Evolutionary conservation across 148 eudicot genomes (phyloP).

Genomic region (Vaccinium corymbosum): DNA sequence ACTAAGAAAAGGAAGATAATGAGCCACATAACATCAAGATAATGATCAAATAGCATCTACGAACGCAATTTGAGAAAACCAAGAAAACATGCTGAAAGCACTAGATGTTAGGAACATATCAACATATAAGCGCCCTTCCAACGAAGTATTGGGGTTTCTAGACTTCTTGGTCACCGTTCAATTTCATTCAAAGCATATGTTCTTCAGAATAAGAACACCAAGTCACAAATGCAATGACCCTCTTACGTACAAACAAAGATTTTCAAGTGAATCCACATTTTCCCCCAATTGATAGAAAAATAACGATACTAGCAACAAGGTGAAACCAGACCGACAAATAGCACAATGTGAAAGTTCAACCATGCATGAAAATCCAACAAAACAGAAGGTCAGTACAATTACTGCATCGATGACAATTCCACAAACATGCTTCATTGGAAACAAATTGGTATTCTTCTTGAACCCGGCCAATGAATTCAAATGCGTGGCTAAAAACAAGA

Average conservation of each 20-base stretch:
- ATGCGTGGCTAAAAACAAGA: background rate
- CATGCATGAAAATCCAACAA: background rate
- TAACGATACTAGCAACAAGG: background rate
- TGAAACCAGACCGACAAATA: background rate
- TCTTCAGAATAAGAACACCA: too few species aligned
- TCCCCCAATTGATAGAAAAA: background rate
- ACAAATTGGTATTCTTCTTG: background rate
- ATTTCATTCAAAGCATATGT: background rate
- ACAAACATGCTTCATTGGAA: background rate
- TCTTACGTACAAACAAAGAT: background rate
- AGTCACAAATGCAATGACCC: background rate
- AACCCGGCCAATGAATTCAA: slow-evolving; percentile 1
- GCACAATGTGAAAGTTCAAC: background rate
- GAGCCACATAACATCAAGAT: background rate
- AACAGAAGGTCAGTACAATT: background rate
- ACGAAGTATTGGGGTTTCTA: background rate
- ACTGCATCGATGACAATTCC: background rate
- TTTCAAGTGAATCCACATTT: background rate
- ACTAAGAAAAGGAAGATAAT: background rate
- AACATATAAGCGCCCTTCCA: background rate
- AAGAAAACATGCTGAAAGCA: background rate
- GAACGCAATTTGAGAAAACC: background rate
- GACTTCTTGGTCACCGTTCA: background rate
- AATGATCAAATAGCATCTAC: background rate
- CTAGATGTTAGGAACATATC: background rate